Base-by-base conservation (phyloP, 208 protist genomes). In the Tritrichomonas musculus region DNA sequence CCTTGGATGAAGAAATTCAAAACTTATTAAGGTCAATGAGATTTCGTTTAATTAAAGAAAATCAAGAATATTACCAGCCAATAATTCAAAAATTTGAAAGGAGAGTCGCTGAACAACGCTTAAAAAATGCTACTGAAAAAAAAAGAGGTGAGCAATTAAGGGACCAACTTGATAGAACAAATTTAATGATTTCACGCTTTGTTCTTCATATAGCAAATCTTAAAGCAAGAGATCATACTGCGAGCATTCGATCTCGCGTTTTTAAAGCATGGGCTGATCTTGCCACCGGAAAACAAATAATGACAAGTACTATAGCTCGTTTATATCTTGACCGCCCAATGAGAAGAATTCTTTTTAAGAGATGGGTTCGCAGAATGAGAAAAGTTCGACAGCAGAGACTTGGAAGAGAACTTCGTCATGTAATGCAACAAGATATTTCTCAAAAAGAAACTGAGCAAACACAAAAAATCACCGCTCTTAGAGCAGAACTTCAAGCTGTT, bases 251-350 rank as follows among this genome's bases (percentile, higher is more conserved):
- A 47, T 88, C 77, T 0, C 25, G 47, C 1, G 2, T 88, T 27
- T 88, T 88, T 33, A 44, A 88, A 53, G 77, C 77, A 39, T 88
- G 77, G 77, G 47, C 41, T 53, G 77, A 88, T 88, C 1, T 88
- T n/a, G 77, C 77, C 27, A 57, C 41, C 22, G 44, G 41, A 60
- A 13, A 30, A 44, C 27, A 14, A 11, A 60, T 88, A n/a, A 53
- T 53, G 9, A 30, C 44, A 53, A 47, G 57, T 57, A 30, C n/a
- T 5, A 60, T 39, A 27, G 25, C 20, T n/a, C 25, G 77, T 22
- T 44, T 88, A 20, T 88, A 88, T 88, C 39, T 88, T 30, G 1
- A 53, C 14, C 41, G 57, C 2, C 77, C 77, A 39, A 53, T 88
- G 47, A 57, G 41, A 50, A 88, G 77, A 57, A 88, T 88, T 57